Conservation (phyloP, 2,329 filamentous ascomycete species). For the Fusarium sterilihyphosum region DNA sequence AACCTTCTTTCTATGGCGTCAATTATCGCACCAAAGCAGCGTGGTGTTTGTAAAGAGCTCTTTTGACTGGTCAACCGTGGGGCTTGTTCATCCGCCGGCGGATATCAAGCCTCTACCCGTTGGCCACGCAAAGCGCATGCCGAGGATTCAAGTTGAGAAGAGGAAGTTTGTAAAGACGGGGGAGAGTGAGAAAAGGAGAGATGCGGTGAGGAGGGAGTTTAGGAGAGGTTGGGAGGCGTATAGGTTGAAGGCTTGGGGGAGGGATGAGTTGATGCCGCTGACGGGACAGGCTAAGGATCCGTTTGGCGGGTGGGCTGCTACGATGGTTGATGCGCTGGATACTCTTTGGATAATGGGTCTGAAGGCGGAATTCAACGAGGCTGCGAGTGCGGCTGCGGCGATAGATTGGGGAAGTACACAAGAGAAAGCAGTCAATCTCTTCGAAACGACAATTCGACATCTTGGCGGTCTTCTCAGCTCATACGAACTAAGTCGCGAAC, state of each 20-base stretch:
- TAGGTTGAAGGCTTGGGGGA: conserved; percentile 60
- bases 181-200: conserved; percentile 45
- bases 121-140: conserved; percentile 40
- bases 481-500: conserved; percentile 60
- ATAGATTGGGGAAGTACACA: conserved; percentile 63
- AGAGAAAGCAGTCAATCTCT: conserved; percentile 57
- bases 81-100: conserved; percentile 44
- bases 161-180: conserved; percentile 31
- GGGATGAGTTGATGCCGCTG: conserved; percentile 63
- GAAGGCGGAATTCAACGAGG: conserved; percentile 58
- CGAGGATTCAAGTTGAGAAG: conserved; percentile 45
- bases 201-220: conserved; percentile 54
- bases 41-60: conserved; percentile 38
- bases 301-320: conserved; percentile 67
- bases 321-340: conserved; percentile 69
- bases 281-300: conserved; percentile 56
- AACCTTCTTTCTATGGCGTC: background rate
- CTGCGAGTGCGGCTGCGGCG: conserved; percentile 58
- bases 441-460: conserved; percentile 66
- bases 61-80: conserved; percentile 46
- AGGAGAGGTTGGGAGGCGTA: conserved; percentile 60
- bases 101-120: conserved; percentile 47
- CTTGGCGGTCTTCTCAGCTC: conserved; percentile 62
- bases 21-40: conserved; percentile 3
- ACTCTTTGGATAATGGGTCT: conserved; percentile 72